Evolutionary conservation across 495 filamentous ascomycete species (phyloP), one percentile per base, ranked within the genome.

Genomic region (Penicillium mononematosum): DNA sequence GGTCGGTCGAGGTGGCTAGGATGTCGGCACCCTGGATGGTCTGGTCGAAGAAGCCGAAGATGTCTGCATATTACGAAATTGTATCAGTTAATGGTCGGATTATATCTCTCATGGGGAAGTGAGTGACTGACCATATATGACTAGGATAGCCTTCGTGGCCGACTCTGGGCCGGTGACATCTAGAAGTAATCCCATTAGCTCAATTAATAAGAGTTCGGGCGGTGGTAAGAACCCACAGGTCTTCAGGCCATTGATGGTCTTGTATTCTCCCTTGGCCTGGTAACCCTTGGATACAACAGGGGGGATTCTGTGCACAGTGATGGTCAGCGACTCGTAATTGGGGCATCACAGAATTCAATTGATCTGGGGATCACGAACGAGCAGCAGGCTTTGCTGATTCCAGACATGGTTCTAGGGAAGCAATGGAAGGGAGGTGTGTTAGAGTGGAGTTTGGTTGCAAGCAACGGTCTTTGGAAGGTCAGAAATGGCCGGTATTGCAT

Each of bases 21-120:
- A 83, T 83, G 55, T 84, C 81, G 66, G 81, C 81, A 55, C 81
- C 81, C 62, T 84, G 81, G 52, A 83, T 53, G 52, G 77, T 81
- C 66, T 84, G 81, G 54, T 73, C 69, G 52, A 73, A 79, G 71
- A 76, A 83, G 44, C 81, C 81, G 67, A 84, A 84, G 68, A 84
- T 81, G 54, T 83, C 75, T 78, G 41, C 19, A 5, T 16, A 9
- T 43, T 17, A 45, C 50, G 24, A 22, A 19, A 42, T 41, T 38
- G 39, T 39, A 5, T 44, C 46, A 36, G 31, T 45, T 12, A 29
- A 25, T 50, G 22, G 11, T 49, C 36, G 24, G n/a, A 5, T 42
- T 43, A 7, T 2, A 10, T 5, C 50, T 36, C 38, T 14, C 20
- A 38, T 29, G 7, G 45, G 44, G 20, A n/a, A 31, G 20, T 19